phyloP scores from a whole-genome alignment of 1,284 basidiomycete genomes.

The Trametes polyzona region DNA sequence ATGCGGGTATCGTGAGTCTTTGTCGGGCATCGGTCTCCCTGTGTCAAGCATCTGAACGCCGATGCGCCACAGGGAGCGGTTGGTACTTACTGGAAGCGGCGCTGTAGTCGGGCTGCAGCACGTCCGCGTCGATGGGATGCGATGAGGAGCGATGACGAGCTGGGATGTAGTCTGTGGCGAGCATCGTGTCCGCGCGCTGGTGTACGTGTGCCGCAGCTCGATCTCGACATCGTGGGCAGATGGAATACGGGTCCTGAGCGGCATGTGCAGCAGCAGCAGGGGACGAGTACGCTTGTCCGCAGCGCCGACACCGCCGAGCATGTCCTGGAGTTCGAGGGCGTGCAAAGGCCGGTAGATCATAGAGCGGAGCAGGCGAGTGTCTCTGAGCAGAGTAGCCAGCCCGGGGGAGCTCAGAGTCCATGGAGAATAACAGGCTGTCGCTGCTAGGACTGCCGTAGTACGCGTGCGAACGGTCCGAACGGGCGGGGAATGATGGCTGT shows the following conservation, averaged over 20 bases:
- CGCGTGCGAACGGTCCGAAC: slow-evolving; percentile 2
- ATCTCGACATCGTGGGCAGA: not conserved
- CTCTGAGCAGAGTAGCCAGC: not conserved
- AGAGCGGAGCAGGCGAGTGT: slow-evolving; percentile 1
- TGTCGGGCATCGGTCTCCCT: not conserved
- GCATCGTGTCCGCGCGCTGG: not conserved
- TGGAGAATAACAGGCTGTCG: slow-evolving; percentile 23
- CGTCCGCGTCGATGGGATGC: not conserved
- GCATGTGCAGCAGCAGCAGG: not conserved
- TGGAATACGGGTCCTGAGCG: not conserved
- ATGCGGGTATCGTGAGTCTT: not conserved
- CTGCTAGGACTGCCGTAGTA: slow-evolving; percentile 2
- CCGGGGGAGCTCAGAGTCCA: slow-evolving; percentile 15
- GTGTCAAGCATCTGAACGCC: not conserved
- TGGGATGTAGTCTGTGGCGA: slow-evolving; percentile 8
- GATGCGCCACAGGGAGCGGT: not conserved
- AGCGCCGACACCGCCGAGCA: slow-evolving; percentile 8
- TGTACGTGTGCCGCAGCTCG: not conserved
- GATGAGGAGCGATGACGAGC: slow-evolving; percentile 11
- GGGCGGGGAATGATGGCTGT: not conserved
- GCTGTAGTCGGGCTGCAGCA: not conserved
- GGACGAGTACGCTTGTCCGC: slow-evolving; percentile 7
- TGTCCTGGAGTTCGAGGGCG: not conserved
- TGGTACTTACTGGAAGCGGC: slow-evolving; percentile 1
- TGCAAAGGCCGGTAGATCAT: slow-evolving; percentile 9